A percentile compares a stretch with the other conserved stretches of the same genome.
These are phyloP conservation scores for Plasmodium relictum DNA, from an alignment of 169 alveolate genomes.

Conservation along the genomic window DNA sequence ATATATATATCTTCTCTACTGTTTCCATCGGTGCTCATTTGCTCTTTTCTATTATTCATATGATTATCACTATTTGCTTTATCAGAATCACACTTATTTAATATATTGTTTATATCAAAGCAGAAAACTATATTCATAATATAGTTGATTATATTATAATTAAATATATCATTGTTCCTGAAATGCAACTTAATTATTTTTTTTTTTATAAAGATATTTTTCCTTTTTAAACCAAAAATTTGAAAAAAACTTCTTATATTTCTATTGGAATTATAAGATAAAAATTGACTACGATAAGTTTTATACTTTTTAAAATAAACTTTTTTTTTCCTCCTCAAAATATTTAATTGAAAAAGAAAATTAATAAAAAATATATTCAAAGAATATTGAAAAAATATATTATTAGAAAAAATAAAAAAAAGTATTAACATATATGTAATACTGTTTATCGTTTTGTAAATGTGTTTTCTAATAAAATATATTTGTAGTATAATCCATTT, in stretches of 20 bases:
- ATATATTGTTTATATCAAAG: constrained; percentile 1
- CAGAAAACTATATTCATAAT: neutral
- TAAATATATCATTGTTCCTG: neutral
- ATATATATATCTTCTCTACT: neutral
- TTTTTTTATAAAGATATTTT: neutral
- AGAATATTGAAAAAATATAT: neutral
- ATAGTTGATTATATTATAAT: constrained; percentile 1
- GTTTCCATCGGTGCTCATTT: neutral
- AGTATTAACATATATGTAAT: constrained; percentile 33
- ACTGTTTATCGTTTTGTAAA: neutral
- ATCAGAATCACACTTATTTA: neutral
- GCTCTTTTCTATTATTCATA: neutral
- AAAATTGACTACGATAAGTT: neutral
- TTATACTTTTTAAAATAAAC: neutral
- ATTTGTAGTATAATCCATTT: constrained; percentile 52
- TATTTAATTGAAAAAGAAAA: neutral
- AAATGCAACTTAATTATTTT: neutral
- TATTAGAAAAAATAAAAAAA: constrained; percentile 37
- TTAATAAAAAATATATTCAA: constrained; percentile 21
- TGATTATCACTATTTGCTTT: neutral
- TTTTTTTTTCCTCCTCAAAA: neutral
- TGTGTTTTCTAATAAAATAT: constrained; percentile 41
- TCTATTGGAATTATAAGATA: too few relatives aligned
- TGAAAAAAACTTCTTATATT: neutral
- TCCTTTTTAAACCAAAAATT: constrained; percentile 4